Base-by-base conservation (phyloP, 2,329 filamentous ascomycete genomes). In the Aureobasidium sp. region DNA sequence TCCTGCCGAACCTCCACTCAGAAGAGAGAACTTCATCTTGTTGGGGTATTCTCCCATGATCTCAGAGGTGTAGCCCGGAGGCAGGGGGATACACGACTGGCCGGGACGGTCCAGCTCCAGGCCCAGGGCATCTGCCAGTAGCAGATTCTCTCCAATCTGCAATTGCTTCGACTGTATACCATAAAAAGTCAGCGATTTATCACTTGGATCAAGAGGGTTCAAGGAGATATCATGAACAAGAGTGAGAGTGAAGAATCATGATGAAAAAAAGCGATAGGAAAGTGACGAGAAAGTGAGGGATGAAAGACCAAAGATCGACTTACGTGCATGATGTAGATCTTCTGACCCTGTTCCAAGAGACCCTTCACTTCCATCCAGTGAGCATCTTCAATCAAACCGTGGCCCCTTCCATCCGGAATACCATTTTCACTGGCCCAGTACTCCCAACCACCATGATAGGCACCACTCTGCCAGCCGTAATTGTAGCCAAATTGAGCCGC, bases 1-100 rank as follows among this genome's bases (percentile, higher is more conserved):
- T 10, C 17, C 52, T 36, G 32, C 29, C 29, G 13, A 26, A 13
- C 41, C 55, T 26, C 55, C 15, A 8, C 55, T 37, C 8, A 58
- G 32, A 29, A 27, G 15, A 9, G 41, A 46, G 55, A 37, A 58
- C 1, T 8, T 2, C 44, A 41, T 50, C 1, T 13, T 15, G 37
- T 52, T 51, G 47, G 57, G 57, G 20, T 61, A 61, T 2, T 9
- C 46, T 2, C 23, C 29, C 27, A 52, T 46, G 57, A 61, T 52
- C 26, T 2, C 27, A 12, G 57, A 47, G n/a, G 2, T 10, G 47
- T 52, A 61, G 26, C 57, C 57, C 20, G 47, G 37, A 10, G 57
- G 57, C n/a, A 61, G 26, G n/a, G 29, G 47, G 4, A 8, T 44
- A 13, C 47, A 52, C 3, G 12, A 27, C 9, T 47, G 12, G n/a